These are phyloP conservation scores for Cercospora brassicicola DNA, from an alignment of 2,329 filamentous ascomycete species.

Conservation along the genomic window DNA sequence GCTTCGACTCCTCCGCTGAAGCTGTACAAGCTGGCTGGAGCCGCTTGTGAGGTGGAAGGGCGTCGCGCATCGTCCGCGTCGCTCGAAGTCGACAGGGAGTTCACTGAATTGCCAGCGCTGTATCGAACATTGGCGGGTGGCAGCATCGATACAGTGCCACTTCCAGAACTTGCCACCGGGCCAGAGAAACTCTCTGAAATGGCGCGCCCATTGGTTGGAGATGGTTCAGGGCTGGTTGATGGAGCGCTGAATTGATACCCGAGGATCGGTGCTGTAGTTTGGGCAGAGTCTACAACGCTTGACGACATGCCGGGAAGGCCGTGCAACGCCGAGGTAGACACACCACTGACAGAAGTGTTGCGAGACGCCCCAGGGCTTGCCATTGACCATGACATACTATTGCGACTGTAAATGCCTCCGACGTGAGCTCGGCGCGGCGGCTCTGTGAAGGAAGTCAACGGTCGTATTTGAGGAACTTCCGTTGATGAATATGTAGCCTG, in stretches of 20 bases:
- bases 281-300: slow-evolving; percentile 19
- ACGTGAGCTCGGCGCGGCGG: slow-evolving; percentile 29
- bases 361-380: slow-evolving; percentile 22
- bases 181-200: slow-evolving; percentile 28
- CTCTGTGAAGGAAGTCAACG: slow-evolving; percentile 30
- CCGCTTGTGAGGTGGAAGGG: slow-evolving; percentile 22
- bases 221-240: slow-evolving; percentile 30
- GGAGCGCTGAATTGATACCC: slow-evolving; percentile 35
- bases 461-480: slow-evolving; percentile 31
- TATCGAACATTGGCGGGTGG: slow-evolving; percentile 26
- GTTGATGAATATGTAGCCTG: slow-evolving; percentile 20
- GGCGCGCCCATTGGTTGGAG: slow-evolving; percentile 25
- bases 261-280: slow-evolving; percentile 17
- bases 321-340: slow-evolving; percentile 5
- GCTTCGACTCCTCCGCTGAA: slow-evolving; percentile 32
- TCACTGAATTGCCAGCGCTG: slow-evolving; percentile 10
- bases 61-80: slow-evolving; percentile 18
- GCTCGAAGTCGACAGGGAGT: slow-evolving; percentile 18
- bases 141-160: slow-evolving; percentile 25
- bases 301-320: slow-evolving; percentile 15
- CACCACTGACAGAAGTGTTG: slow-evolving; percentile 14
- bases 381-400: slow-evolving; percentile 35
- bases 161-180: slow-evolving; percentile 22
- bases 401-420: slow-evolving; percentile 35
- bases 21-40: slow-evolving; percentile 33